phyloP scores from a whole-genome alignment of 2,329 filamentous ascomycete species.

The Hymenoscyphus scutula region DNA sequence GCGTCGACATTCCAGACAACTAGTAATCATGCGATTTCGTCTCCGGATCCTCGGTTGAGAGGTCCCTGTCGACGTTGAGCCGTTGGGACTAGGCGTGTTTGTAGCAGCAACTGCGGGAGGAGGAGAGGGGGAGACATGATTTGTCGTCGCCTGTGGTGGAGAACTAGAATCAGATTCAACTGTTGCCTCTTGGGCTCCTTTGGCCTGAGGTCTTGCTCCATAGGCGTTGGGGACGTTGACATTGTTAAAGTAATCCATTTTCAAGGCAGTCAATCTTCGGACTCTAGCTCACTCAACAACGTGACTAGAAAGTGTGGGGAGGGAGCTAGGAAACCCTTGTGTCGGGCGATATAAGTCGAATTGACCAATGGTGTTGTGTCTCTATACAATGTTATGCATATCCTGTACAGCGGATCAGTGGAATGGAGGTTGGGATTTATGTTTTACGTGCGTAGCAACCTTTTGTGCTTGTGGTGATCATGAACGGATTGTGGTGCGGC shows the following conservation, averaged over 20 bases:
- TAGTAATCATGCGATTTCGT: constrained; percentile 65
- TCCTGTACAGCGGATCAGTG: background rate
- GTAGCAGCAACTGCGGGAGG: constrained; percentile 5
- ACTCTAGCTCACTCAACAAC: background rate
- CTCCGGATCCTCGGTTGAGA: constrained; percentile 36
- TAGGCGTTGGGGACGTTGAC: background rate
- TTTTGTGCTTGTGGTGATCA: too few species aligned
- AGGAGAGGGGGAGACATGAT: constrained; percentile 15
- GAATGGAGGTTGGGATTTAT: background rate
- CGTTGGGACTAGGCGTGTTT: background rate
- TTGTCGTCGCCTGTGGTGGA: constrained; percentile 4
- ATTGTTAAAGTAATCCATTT: constrained; percentile 26
- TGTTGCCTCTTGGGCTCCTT: background rate
- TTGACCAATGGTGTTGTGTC: background rate
- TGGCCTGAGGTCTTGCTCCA: background rate
- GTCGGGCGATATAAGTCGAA: background rate
- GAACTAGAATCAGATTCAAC: constrained; percentile 4
- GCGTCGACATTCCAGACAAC: constrained; percentile 68
- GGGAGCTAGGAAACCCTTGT: background rate
- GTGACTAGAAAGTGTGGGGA: background rate
- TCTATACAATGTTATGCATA: background rate
- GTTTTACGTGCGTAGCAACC: background rate
- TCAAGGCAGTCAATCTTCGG: background rate
- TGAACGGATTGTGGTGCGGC: background rate
- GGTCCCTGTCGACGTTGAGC: constrained; percentile 17